Percentiles rank a stretch among this genome's conserved stretches.
Evolutionary conservation across 805 yeast species (phyloP).

Genomic region (Wickerhamiella bombiphila): DNA sequence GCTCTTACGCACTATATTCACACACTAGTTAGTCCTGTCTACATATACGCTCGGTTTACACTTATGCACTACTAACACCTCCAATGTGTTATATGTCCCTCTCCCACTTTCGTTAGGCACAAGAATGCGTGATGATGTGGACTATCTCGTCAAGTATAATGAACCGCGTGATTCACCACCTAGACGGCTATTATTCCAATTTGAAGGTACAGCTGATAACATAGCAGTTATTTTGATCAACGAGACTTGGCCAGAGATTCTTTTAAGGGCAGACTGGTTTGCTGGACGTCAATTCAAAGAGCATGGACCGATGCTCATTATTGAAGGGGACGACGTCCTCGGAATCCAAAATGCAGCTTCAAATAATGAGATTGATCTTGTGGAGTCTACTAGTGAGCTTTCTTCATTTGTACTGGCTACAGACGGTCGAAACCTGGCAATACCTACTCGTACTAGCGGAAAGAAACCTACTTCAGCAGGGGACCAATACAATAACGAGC

Average conservation of each 20-base stretch:
- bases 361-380: neutral
- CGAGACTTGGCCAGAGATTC: constrained; percentile 1
- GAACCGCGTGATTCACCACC: constrained; percentile 3
- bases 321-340: neutral
- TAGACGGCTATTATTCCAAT: constrained; percentile 2
- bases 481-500: neutral
- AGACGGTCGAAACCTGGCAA: neutral
- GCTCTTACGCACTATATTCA: too few species aligned
- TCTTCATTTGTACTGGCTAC: constrained; percentile 2
- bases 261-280: neutral
- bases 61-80: too few species aligned
- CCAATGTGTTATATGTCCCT: too few species aligned
- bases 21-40: too few species aligned
- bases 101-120: too few species aligned
- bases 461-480: neutral
- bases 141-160: constrained; percentile 3
- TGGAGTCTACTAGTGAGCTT: neutral
- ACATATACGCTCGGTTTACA: too few species aligned
- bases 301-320: neutral
- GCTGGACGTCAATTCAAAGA: neutral
- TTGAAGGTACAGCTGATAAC: neutral
- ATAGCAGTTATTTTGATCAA: constrained; percentile 4
- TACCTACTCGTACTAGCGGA: neutral
- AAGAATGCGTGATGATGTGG: constrained; percentile 3
- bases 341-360: neutral